Conservation (phyloP, 139 green algal genomes). For the Zygnema cylindricum region DNA sequence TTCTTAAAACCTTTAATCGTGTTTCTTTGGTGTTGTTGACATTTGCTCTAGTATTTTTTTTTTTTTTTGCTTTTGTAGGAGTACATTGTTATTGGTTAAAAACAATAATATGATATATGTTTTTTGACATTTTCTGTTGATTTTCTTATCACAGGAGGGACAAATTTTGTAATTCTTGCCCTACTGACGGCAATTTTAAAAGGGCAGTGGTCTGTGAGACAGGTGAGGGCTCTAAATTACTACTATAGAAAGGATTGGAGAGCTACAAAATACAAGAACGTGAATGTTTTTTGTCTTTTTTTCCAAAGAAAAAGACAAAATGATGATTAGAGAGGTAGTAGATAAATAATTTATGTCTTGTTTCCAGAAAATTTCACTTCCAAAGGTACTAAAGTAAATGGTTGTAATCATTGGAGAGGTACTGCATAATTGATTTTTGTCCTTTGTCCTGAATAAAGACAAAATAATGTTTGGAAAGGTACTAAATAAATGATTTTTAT, state of each 20-base stretch:
- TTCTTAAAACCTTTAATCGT: too few species aligned
- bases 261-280: too few species aligned
- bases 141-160: slow-evolving; percentile 45
- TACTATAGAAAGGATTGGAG: not conserved
- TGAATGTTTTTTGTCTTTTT: too few species aligned
- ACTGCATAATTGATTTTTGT: not conserved
- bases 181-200: slow-evolving; percentile 50
- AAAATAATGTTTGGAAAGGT: not conserved
- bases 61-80: too few species aligned
- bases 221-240: slow-evolving; percentile 18
- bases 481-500: not conserved
- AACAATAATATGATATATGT: too few species aligned
- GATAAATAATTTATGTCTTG: not conserved
- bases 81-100: too few species aligned
- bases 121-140: too few species aligned
- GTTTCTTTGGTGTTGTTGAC: too few species aligned
- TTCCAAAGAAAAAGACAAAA: slow-evolving; percentile 6
- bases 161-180: slow-evolving; percentile 54
- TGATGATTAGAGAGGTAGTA: not conserved
- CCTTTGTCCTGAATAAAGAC: too few species aligned
- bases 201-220: not conserved
- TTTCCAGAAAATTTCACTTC: not conserved
- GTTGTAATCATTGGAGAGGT: not conserved
- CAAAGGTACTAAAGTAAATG: too few species aligned
- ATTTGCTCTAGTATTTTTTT: too few species aligned